Percentiles rank a stretch among this genome's conserved stretches.
These are phyloP conservation scores for Tagetes patula DNA, from an alignment of 129 eudicot genomes.

Conservation along the genomic window DNA sequence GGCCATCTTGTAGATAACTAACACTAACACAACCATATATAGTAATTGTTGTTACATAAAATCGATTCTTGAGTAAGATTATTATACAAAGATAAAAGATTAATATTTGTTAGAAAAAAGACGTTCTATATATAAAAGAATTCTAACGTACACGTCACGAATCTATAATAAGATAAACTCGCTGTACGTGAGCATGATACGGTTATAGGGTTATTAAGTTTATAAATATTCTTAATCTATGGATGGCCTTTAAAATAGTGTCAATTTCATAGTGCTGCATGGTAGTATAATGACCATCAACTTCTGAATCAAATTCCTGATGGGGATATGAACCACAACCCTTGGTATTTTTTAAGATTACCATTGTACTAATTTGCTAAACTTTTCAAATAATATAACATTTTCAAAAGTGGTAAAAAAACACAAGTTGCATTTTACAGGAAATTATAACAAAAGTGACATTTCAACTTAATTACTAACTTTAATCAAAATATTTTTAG, in stretches of 20 bases:
- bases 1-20: too few relatives aligned
- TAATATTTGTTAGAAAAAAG: too few relatives aligned
- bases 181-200: constrained; percentile 28
- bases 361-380: neutral
- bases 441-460: neutral
- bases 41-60: too few relatives aligned
- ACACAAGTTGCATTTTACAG: neutral
- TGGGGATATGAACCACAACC: constrained; percentile 26
- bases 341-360: constrained; percentile 2
- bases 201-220: constrained; percentile 39
- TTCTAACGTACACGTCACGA: too few relatives aligned
- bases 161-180: neutral
- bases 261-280: constrained; percentile 46
- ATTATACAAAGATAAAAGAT: too few relatives aligned
- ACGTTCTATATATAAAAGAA: too few relatives aligned
- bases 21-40: too few relatives aligned
- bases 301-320: constrained; percentile 57
- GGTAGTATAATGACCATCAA: constrained; percentile 37
- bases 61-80: too few relatives aligned
- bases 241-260: constrained; percentile 45
- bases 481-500: too few relatives aligned
- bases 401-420: neutral
- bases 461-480: too few relatives aligned
- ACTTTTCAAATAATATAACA: neutral
- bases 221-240: constrained; percentile 44